Evolutionary conservation across 306 rosid genomes (phyloP).

Genomic region (Fagus sylvatica): DNA sequence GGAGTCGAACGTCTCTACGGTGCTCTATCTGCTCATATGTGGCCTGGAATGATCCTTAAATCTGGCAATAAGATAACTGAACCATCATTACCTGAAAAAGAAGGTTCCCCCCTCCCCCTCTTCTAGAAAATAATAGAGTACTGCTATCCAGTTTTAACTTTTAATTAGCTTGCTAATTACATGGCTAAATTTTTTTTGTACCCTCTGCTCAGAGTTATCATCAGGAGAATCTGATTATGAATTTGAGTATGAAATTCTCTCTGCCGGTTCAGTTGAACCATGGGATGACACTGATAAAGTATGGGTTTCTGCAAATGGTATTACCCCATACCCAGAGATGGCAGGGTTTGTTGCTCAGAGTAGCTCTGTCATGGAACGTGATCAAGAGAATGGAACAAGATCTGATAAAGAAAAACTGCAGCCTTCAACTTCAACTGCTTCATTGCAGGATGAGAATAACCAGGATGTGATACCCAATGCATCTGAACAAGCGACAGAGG

Average conservation of each 20-base stretch:
- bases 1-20: constrained; percentile 86
- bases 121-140: background rate
- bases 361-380: constrained; percentile 18
- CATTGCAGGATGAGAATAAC: constrained; percentile 32
- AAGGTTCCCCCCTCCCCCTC: constrained; percentile 48
- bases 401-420: constrained; percentile 27
- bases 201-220: constrained; percentile 56
- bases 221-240: constrained; percentile 90
- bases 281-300: constrained; percentile 64
- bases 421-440: constrained; percentile 42
- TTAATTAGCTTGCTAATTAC: background rate
- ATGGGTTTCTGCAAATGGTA: constrained; percentile 58
- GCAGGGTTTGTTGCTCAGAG: constrained; percentile 34
- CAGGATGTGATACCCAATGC: constrained; percentile 22
- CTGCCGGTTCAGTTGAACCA: constrained; percentile 67
- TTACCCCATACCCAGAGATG: constrained; percentile 27
- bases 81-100: constrained; percentile 63
- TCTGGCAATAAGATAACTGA: constrained; percentile 68
- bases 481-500: constrained; percentile 37
- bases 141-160: background rate
- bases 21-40: constrained; percentile 91
- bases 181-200: constrained; percentile 27
- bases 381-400: constrained; percentile 30
- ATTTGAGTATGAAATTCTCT: constrained; percentile 68
- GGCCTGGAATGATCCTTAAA: constrained; percentile 94